Evolutionary conservation across 2,329 filamentous ascomycete genomes (phyloP), one percentile per base, ranked within the genome.

Genomic region (Colletotrichum sp.): DNA sequence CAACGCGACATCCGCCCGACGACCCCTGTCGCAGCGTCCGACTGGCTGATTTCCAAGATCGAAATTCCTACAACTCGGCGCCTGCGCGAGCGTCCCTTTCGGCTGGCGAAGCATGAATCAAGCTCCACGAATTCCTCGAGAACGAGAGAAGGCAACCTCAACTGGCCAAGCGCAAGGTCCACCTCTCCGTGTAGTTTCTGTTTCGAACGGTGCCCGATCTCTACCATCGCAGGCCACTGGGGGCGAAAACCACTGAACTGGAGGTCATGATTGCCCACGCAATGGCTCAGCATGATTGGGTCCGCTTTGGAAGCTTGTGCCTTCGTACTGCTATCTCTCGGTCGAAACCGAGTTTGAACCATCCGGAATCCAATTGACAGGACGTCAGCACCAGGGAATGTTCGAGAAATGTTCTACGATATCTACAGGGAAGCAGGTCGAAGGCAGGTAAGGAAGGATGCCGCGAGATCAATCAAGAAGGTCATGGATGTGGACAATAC

Each of bases 311-410:
- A 39, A 39, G 16, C 16, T 39, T 7, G 3, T 18, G 16, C 36
- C 7, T 18, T 39, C 16, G 16, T 39, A 39, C 16, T 39, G 7
- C 36, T 39, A 2, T 16, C 36, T 39, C 36, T 39, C 7, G 16
- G 1, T 9, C 7, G 7, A 39, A 5, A 39, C 16, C 7, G 15
- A 18, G 0, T 0, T 39, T 16, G 16, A 39, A 9, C 7, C 15
- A 16, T 39, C 36, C 15, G 16, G 0, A 18, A 16, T 44, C 16
- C 8, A 18, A 44, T 44, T 8, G 16, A 44, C 36, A 44, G 16
- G 7, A 18, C 36, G 7, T 44, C 36, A 44, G 16, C 36, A 44
- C 2, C 36, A 44, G 2, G 0, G 7, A 44, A 18, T 44, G 7
- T 18, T 44, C 8, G 2, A 18, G 16, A 0, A 44, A 44, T 18